phyloP scores from a whole-genome alignment of 75 land plant species.

The Gnetum montanum region DNA sequence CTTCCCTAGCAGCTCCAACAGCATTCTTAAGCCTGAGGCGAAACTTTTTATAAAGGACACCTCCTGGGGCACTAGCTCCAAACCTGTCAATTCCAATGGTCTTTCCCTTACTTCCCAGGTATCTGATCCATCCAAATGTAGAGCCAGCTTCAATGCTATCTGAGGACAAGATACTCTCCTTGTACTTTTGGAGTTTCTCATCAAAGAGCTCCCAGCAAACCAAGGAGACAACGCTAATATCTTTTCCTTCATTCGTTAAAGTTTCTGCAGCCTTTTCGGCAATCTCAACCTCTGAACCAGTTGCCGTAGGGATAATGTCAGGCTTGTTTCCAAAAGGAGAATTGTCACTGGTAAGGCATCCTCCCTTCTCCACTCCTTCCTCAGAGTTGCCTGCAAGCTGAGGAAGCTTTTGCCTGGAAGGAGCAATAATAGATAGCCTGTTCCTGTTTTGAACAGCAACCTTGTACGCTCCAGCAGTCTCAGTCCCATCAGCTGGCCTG shows the following conservation, averaged over 20 bases:
- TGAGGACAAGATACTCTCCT: conserved; percentile 54
- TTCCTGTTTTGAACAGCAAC: conserved; percentile 53
- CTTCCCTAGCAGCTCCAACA: conserved; percentile 25
- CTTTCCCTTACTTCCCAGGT: conserved; percentile 50
- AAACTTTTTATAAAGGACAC: conserved; percentile 58
- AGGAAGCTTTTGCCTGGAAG: conserved; percentile 84
- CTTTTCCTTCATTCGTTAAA: conserved; percentile 60
- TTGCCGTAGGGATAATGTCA: conserved; percentile 62
- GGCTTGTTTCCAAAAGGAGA: conserved; percentile 65
- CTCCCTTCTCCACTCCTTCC: conserved; percentile 65
- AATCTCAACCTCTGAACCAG: conserved; percentile 88
- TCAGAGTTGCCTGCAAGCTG: conserved; percentile 67
- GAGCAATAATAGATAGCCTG: conserved; percentile 58
- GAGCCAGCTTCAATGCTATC: conserved; percentile 67
- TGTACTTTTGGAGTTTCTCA: conserved; percentile 49
- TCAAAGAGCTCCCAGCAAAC: conserved; percentile 72
- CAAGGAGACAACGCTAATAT: conserved; percentile 64
- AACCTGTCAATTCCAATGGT: conserved; percentile 65
- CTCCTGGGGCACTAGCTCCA: conserved; percentile 73
- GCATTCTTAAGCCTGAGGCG: conserved; percentile 62
- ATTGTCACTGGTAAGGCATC: conserved; percentile 51
- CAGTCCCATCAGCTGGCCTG: conserved; percentile 81
- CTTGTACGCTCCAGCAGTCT: conserved; percentile 82
- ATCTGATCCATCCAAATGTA: conserved; percentile 70
- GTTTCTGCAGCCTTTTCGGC: conserved; percentile 49